Evolutionary conservation across 225 moss, liverwort and hornwort species (phyloP), one percentile per base, ranked within the genome.

Genomic region (Thuidium tamariscinum): DNA sequence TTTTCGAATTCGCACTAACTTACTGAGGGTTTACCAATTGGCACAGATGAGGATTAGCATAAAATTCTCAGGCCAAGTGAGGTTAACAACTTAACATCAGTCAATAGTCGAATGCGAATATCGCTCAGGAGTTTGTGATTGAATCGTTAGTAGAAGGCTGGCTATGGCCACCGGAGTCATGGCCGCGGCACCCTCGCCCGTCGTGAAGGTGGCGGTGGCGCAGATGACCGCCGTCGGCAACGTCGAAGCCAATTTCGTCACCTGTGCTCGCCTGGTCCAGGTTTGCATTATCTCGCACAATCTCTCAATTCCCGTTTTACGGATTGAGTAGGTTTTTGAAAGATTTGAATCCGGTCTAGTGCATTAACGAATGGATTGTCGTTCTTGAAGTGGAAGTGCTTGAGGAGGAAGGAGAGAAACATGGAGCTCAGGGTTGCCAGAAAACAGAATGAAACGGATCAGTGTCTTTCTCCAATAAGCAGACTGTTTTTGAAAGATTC

Each of bases 181-280:
- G 87, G 85, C 79, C 23, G 78, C 74, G 32, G 44, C 83, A 21
- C 83, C 92, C 42, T 78, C 85, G 84, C 90, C 80, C n/a, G 78
- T 85, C n/a, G 86, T 88, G 36, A 93, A 94, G 92, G 96, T 98
- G 83, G 98, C 96, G 27, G 98, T 98, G 55, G 98, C 95, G 59
- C 98, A 98, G 90, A 98, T 98, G 98, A 97, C 95, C 17, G 89
- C 98, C 62, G 90, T 93, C 36, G 88, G 91, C 75, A 91, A 92
- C 55, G 83, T 93, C 41, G 93, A 98, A 15, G 86, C 94, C 67
- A 98, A 98, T 79, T 98, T 93, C 90, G 80, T 90, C 70, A 93
- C 94, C 83, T 98, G 98, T 76, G 86, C 95, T 29, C 93, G 93
- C 78, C 95, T 96, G 49, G 96, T 94, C 41, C 93, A 97, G 91